These are phyloP conservation scores for Colletotrichum sidae DNA, from an alignment of 2,329 filamentous ascomycete species.

Conservation along the genomic window DNA sequence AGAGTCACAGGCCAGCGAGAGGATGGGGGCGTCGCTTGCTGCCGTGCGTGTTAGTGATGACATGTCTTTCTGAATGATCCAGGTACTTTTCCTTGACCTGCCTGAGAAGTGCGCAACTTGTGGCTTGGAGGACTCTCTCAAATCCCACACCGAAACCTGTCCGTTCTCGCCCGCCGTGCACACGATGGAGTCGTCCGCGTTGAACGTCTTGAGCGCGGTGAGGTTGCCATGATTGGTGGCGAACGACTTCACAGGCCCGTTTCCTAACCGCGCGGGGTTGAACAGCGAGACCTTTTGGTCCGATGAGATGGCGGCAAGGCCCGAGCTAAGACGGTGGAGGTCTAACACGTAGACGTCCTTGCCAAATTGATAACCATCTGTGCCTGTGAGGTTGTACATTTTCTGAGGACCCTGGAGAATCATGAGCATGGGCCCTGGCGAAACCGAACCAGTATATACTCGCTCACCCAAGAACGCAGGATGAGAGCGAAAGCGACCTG, in stretches of 20 bases:
- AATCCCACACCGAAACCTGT: conserved; percentile 73
- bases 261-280: conserved; percentile 66
- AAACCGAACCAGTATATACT: not conserved
- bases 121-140: conserved; percentile 58
- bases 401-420: not conserved
- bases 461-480: not conserved
- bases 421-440: conserved; percentile 18
- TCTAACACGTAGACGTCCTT: conserved; percentile 68
- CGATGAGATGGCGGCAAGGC: conserved; percentile 74
- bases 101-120: conserved; percentile 58
- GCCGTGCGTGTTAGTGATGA: conserved; percentile 38
- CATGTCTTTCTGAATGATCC: no score
- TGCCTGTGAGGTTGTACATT: conserved; percentile 57
- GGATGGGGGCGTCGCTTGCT: conserved; percentile 64
- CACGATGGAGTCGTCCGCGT: conserved; percentile 63
- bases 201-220: conserved; percentile 70
- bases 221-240: conserved; percentile 70
- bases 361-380: conserved; percentile 54
- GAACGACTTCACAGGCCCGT: conserved; percentile 60
- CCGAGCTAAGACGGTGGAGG: conserved; percentile 61
- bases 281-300: conserved; percentile 78
- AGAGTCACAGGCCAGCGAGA: conserved; percentile 73
- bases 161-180: conserved; percentile 81
- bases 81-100: conserved; percentile 45
- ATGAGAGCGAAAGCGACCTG: no score